Conservation (phyloP, 352 stramenopile genomes). For the Phytopythium vexans region DNA sequence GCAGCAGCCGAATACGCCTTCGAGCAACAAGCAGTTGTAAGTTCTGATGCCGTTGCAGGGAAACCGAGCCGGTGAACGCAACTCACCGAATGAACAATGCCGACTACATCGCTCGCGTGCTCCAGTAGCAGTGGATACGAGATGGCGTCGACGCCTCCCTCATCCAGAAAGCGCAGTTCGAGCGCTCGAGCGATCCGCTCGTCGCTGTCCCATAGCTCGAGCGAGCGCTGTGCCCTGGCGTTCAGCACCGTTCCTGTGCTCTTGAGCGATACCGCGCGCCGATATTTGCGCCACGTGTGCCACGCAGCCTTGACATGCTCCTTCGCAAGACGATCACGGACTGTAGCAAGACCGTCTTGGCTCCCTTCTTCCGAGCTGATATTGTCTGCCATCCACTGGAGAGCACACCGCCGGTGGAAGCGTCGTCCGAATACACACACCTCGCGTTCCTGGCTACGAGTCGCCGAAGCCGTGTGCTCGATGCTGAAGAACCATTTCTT, state of each 20-base stretch:
- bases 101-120: constrained; percentile 40
- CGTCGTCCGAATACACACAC: constrained; percentile 61
- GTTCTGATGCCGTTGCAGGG: constrained; percentile 13
- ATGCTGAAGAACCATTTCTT: constrained; percentile 79
- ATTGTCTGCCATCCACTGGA: constrained; percentile 42
- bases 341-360: background rate
- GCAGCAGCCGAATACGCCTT: constrained; percentile 20
- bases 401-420: constrained; percentile 50
- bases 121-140: constrained; percentile 41
- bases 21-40: constrained; percentile 9
- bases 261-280: constrained; percentile 18
- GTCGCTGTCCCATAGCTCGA: constrained; percentile 65
- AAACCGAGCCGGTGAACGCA: constrained; percentile 1
- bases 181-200: constrained; percentile 50
- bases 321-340: constrained; percentile 45
- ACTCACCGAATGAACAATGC: constrained; percentile 39
- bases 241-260: constrained; percentile 15
- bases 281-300: constrained; percentile 72
- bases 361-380: background rate
- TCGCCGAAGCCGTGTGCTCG: background rate
- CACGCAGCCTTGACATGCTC: constrained; percentile 70
- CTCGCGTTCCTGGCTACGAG: constrained; percentile 8
- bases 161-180: constrained; percentile 24
- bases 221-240: constrained; percentile 47
- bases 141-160: constrained; percentile 16